Percentiles rank a stretch among this genome's conserved stretches.
Evolutionary conservation across 108 stramenopile species (phyloP).

Genomic region (Pseudonitzschia pungens): DNA sequence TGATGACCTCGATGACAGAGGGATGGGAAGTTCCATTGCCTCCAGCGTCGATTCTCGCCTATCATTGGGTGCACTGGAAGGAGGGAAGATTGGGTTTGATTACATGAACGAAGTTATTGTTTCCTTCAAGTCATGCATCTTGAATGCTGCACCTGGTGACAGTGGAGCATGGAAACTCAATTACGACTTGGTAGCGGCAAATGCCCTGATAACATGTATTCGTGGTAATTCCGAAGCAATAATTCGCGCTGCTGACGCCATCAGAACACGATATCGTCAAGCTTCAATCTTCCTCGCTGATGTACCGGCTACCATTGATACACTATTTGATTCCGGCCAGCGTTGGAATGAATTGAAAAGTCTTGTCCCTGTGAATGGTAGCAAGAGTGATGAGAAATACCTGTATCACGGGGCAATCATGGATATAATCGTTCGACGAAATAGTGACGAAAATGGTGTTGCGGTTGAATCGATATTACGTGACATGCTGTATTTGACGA

Average conservation of each 20-base stretch:
- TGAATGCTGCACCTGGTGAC: constrained; percentile 34
- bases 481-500: constrained; percentile 20
- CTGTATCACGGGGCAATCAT: constrained; percentile 25
- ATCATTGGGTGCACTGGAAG: constrained; percentile 20
- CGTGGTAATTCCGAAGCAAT: constrained; percentile 32
- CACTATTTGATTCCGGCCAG: constrained; percentile 11
- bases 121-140: constrained; percentile 31
- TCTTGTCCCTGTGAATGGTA: background rate
- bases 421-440: constrained; percentile 26
- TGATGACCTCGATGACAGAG: constrained; percentile 39
- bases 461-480: constrained; percentile 12
- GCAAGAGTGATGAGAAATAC: background rate
- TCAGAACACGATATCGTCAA: constrained; percentile 38
- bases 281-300: constrained; percentile 50
- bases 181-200: constrained; percentile 63
- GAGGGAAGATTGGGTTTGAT: constrained; percentile 22
- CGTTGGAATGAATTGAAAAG: constrained; percentile 7
- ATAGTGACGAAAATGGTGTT: background rate
- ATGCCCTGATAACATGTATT: constrained; percentile 50
- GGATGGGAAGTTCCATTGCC: constrained; percentile 30
- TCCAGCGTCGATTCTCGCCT: constrained; percentile 19
- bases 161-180: constrained; percentile 58
- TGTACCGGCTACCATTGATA: constrained; percentile 26
- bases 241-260: constrained; percentile 21
- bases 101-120: constrained; percentile 39